phyloP scores from a whole-genome alignment of 2,329 filamentous ascomycete species.

The Leptodontidium sp. region DNA sequence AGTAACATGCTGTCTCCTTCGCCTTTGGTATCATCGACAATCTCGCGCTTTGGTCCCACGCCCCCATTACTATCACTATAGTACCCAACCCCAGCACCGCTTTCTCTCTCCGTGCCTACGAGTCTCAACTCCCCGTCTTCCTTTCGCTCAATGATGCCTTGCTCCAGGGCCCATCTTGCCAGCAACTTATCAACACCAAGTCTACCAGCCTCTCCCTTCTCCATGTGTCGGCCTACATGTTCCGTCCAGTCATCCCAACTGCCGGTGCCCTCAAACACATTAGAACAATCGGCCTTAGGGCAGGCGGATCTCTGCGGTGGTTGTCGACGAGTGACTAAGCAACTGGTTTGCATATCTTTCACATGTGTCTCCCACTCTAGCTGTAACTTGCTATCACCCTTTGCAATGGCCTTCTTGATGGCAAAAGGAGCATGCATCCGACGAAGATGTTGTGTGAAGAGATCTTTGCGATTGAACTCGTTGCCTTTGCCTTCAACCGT shows the following conservation, averaged over 20 bases:
- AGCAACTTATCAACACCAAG: slow-evolving; percentile 66
- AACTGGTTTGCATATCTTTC: slow-evolving; percentile 76
- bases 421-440: slow-evolving; percentile 87
- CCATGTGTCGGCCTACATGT: slow-evolving; percentile 89
- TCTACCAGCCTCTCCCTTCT: slow-evolving; percentile 69
- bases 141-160: slow-evolving; percentile 67
- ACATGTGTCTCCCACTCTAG: slow-evolving; percentile 71
- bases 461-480: slow-evolving; percentile 92
- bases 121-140: slow-evolving; percentile 65
- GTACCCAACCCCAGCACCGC: slow-evolving; percentile 42
- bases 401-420: slow-evolving; percentile 64
- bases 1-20: slow-evolving; percentile 42
- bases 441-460: slow-evolving; percentile 93
- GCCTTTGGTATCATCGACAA: slow-evolving; percentile 36
- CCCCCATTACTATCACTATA: slow-evolving; percentile 46
- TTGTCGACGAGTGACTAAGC: slow-evolving; percentile 72
- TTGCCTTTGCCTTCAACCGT: slow-evolving; percentile 65
- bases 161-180: slow-evolving; percentile 68
- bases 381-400: slow-evolving; percentile 66
- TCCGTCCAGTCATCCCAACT: slow-evolving; percentile 94
- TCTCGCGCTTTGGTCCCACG: slow-evolving; percentile 38
- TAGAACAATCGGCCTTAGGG: slow-evolving; percentile 74
- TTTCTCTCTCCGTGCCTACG: slow-evolving; percentile 53
- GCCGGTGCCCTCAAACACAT: slow-evolving; percentile 72
- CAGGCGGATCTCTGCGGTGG: slow-evolving; percentile 78